Base-by-base conservation (phyloP, 805 yeast species). In the Debaryomyces tyrocola region DNA sequence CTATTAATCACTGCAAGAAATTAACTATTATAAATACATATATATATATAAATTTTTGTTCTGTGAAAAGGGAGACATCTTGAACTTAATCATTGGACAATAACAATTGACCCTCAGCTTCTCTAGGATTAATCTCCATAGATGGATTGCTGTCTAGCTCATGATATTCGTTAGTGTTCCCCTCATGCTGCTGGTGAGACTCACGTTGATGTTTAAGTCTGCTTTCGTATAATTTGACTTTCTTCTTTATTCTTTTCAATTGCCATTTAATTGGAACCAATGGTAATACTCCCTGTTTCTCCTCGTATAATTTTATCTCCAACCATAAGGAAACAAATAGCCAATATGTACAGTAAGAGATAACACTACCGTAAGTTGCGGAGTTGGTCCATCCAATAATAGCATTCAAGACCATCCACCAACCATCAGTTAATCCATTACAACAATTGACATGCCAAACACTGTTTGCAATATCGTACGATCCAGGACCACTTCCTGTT, bases 371-470 rank as follows among this genome's bases (percentile, higher is more conserved):
- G 60, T 85, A 88, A 0, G 97, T 90, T 2, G 96, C 97, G 52
- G 91, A 82, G 63, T 90, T 90, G 11, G 94, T 90, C 97, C 97
- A 90, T 1, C 97, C 97, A 42, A 90, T 76, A 4, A 90, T 73
- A 1, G 96, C 97, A 31, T 91, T 89, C 57, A 87, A 75, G 31
- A 90, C 72, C 96, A 90, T 89, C 96, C 96, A 90, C 28, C 84
- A 82, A 4, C 96, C 96, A 59, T 90, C 97, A n/a, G 79, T 86
- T 54, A 87, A 85, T 20, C 96, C 95, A 63, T 90, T 90, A 69
- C 97, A 90, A 64, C 96, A 90, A 66, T 90, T 89, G 20, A 90
- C 96, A 63, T 90, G 97, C 97, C 97, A 90, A 2, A 90, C 83
- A 6, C 94, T 83, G 40, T 75, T 79, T 17, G 78, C 54, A 18